Evolutionary conservation across 257 asterid genomes (phyloP).

Genomic region (Solanum appendiculatum): DNA sequence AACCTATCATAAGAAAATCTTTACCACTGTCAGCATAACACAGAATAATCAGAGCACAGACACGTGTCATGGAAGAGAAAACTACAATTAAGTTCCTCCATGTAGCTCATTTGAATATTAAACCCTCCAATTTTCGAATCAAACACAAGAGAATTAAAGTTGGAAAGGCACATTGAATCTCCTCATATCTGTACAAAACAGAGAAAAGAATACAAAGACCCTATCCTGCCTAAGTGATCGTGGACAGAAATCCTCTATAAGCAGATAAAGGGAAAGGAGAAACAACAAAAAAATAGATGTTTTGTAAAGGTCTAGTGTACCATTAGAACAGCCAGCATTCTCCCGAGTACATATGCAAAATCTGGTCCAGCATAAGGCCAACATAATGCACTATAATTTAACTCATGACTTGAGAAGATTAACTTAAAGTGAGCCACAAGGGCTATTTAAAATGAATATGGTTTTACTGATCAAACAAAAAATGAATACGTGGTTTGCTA

Average conservation of each 20-base stretch:
- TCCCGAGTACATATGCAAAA: background rate
- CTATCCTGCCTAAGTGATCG: background rate
- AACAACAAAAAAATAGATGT: background rate
- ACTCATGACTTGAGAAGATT: background rate
- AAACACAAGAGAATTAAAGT: background rate
- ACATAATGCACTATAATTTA: background rate
- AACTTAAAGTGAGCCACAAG: background rate
- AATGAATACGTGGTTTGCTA: background rate
- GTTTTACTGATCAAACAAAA: background rate
- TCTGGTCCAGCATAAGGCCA: background rate
- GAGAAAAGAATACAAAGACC: background rate
- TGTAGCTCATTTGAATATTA: background rate
- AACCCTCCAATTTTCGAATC: background rate
- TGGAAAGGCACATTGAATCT: background rate
- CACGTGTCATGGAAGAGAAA: background rate
- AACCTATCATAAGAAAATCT: constrained; percentile 39
- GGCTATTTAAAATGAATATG: background rate
- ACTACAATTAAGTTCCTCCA: background rate
- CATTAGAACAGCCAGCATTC: background rate
- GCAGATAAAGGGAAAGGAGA: background rate
- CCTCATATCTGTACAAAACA: background rate
- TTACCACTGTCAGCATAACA: background rate
- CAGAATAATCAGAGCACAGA: background rate
- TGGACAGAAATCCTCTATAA: background rate
- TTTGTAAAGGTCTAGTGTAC: background rate